Evolutionary conservation across 2,329 filamentous ascomycete species (phyloP).

Genomic region (Colletotrichum scovillei): DNA sequence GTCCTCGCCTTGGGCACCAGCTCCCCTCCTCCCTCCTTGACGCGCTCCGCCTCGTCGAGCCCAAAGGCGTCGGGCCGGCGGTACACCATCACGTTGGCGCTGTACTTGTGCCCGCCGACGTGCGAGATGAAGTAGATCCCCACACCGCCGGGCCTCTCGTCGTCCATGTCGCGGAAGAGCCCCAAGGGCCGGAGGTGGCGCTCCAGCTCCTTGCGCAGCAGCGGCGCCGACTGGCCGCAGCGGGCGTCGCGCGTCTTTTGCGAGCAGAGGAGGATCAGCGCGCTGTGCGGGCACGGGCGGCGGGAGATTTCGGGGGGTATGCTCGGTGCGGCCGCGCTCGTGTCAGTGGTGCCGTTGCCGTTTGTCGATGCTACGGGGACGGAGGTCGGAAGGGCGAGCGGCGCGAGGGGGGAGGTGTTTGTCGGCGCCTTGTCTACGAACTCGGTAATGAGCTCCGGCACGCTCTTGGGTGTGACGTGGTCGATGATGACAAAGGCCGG

Average conservation of each 20-base stretch:
- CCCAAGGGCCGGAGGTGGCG: slow-evolving; percentile 87
- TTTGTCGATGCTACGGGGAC: slow-evolving; percentile 42
- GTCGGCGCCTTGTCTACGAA: slow-evolving; percentile 81
- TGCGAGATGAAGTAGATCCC: slow-evolving; percentile 97
- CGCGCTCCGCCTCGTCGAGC: slow-evolving; percentile 57
- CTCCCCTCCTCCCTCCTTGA: slow-evolving; percentile 46
- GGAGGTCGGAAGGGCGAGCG: slow-evolving; percentile 50
- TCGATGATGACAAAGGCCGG: slow-evolving; percentile 84
- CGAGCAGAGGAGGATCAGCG: slow-evolving; percentile 91
- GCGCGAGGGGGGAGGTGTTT: slow-evolving; percentile 71
- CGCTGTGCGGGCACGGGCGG: slow-evolving; percentile 82
- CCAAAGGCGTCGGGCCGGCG: slow-evolving; percentile 71
- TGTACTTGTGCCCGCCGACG: slow-evolving; percentile 96
- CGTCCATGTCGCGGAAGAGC: slow-evolving; percentile 86
- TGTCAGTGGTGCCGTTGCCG: slow-evolving; percentile 9
- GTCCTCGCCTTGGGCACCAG: slow-evolving; percentile 45
- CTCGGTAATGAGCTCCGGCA: slow-evolving; percentile 76
- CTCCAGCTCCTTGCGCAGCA: slow-evolving; percentile 90
- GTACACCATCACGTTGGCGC: slow-evolving; percentile 94
- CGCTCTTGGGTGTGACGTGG: slow-evolving; percentile 81
- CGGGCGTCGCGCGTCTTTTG: slow-evolving; percentile 94
- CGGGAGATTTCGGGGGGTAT: slow-evolving; percentile 49
- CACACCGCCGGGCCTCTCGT: slow-evolving; percentile 90
- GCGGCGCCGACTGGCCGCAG: slow-evolving; percentile 92
- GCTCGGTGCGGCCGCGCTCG: slow-evolving; percentile 40